Base-by-base conservation (phyloP, 202 grass and related monocot species). In the Elaeis oleifera region DNA sequence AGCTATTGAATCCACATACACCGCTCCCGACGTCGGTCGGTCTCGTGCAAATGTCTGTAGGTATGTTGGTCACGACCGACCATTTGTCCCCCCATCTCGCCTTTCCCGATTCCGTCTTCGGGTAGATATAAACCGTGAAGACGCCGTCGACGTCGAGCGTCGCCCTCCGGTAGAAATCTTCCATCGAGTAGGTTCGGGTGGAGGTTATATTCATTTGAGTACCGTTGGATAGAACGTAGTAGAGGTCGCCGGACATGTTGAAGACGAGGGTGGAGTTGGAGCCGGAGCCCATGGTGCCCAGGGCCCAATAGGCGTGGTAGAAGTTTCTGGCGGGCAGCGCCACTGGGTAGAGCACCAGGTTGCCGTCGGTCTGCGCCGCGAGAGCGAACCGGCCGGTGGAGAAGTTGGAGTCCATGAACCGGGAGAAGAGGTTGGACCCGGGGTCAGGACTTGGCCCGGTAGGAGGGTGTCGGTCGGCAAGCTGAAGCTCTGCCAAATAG, bases 1-100 rank as follows among this genome's bases (percentile, higher is more conserved):
- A 83, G 69, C 69, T 73, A 67, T 83, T 83, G 52, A 64, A 78
- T 2, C 80, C 80, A 18, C 74, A 83, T 2, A 24, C 58, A 1
- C 74, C 80, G 18, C 80, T 75, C 2, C 70, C 70, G 6, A 0
- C 3, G 2, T 16, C 5, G 0, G 15, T 6, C 1, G 1, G 11
- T 1, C 1, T 44, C 36, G 36, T 0, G 70, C 70, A 72, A 11
- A 72, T 62, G 27, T 72, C 70, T 0, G 21, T 1, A 4, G 31
- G 55, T 2, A 19, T n/a, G 28, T 9, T 17, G 8, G 5, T 19
- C 1, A 48, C 24, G 16, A 39, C 51, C 28, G 19, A 36, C 76
- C 76, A 79, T 5, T 18, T 16, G 16, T 24, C 4, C 18, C 53
- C 26, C 13, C 3, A 55, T 11, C 8, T 44, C 36, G 36, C 36